Evolutionary conservation across 2,329 filamentous ascomycete genomes (phyloP), one percentile per base, ranked within the genome.

Genomic region (Penicillium corylophilum): DNA sequence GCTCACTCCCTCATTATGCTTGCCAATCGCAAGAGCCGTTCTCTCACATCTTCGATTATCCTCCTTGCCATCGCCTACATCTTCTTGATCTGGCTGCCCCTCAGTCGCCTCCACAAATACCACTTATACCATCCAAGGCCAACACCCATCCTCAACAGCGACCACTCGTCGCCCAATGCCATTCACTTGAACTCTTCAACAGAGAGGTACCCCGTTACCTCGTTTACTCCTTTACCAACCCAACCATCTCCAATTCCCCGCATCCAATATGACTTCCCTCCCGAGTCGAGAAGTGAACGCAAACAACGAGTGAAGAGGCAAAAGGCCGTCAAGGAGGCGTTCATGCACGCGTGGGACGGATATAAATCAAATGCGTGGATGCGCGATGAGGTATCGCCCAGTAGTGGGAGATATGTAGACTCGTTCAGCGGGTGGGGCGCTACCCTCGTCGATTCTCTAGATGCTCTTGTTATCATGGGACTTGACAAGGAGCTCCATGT

Each of bases 391-490:
- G 76, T 97, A 13, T 81, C 76, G 20, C 94, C 94, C 1, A 77
- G 92, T 5, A 83, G 83, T 49, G 86, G 85, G 36, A 75, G 75
- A 13, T 83, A 78, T 57, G 82, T 83, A n/a, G 88, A 96, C 64
- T 88, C 90, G 0, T 97, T 97, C 71, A 93, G 90, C 62, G 90
- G 88, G 45, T 96, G 91, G 91, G 89, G 88, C 31, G 91, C 91
- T 16, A 95, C 91, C 0, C 70, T 96, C 52, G 88, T 96, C 4
- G 91, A 96, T 74, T 80, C 83, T 1, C 75, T 93, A 35, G 90
- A 95, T 67, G 90, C 90, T 0, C 77, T 95, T 1, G 90, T 89
- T 83, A 92, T 95, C 61, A 90, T 93, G 81, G 89, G 83, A 8
- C 68, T 95, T 65, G 81, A 81, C 56, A 79, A 87, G 0, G 89